phyloP scores from a whole-genome alignment of 1,284 basidiomycete species.

The Cryptococcus amylolentus region DNA sequence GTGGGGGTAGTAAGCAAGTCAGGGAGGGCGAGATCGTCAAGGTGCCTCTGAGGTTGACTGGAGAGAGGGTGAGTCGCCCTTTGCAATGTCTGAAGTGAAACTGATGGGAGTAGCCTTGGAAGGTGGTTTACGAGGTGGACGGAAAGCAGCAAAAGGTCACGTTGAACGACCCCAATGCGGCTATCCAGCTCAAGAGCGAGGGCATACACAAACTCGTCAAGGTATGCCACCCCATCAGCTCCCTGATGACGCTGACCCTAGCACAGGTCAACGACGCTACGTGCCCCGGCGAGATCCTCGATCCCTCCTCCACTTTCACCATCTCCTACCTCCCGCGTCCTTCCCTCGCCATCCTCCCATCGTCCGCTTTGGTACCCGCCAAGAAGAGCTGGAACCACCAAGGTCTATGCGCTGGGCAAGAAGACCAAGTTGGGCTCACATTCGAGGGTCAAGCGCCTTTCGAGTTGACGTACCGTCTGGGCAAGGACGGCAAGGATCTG shows the following conservation, averaged over 20 bases:
- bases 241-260: background rate
- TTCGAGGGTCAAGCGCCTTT: slow-evolving; percentile 80
- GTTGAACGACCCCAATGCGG: slow-evolving; percentile 65
- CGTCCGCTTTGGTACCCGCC: slow-evolving; percentile 51
- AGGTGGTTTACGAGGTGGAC: slow-evolving; percentile 64
- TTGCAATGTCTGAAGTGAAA: background rate
- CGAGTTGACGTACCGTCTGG: slow-evolving; percentile 60
- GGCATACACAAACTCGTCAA: slow-evolving; percentile 73
- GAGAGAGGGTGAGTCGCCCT: slow-evolving; percentile 66
- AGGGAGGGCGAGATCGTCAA: slow-evolving; percentile 71
- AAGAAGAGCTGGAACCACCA: slow-evolving; percentile 63
- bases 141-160: slow-evolving; percentile 55
- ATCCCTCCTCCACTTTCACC: slow-evolving; percentile 61
- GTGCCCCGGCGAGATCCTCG: slow-evolving; percentile 71
- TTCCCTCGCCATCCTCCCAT: slow-evolving; percentile 31
- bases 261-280: slow-evolving; percentile 72
- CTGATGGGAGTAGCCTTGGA: slow-evolving; percentile 63
- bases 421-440: slow-evolving; percentile 74
- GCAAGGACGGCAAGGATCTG: slow-evolving; percentile 53
- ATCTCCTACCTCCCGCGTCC: slow-evolving; percentile 63
- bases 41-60: slow-evolving; percentile 77
- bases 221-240: slow-evolving; percentile 49
- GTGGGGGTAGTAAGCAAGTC: slow-evolving; percentile 61
- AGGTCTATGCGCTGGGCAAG: slow-evolving; percentile 74
- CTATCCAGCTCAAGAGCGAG: slow-evolving; percentile 63